These are phyloP conservation scores for Porphyrellus cyaneotinctus DNA, from an alignment of 768 basidiomycete species.

Conservation along the genomic window DNA sequence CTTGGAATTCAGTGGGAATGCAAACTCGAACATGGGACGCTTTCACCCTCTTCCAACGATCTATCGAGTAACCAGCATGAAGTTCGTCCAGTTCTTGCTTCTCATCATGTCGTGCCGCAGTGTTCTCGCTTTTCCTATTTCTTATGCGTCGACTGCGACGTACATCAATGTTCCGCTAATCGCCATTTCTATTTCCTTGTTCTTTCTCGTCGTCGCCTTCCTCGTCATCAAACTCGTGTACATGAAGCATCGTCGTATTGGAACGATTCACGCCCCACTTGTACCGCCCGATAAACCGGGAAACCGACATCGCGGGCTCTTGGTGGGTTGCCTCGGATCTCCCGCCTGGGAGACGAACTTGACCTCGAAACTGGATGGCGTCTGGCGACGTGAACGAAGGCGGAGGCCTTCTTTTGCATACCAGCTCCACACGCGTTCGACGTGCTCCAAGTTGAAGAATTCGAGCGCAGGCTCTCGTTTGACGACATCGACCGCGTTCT, in stretches of 20 bases:
- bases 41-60: neutral
- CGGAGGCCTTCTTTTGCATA: conserved; percentile 6
- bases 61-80: conserved; percentile 3
- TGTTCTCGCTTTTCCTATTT: conserved; percentile 14
- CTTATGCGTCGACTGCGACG: neutral
- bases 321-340: conserved; percentile 31
- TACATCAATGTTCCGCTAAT: conserved; percentile 10
- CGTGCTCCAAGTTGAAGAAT: neutral
- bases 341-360: conserved; percentile 29
- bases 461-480: conserved; percentile 5
- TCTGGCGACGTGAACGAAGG: conserved; percentile 6
- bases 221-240: conserved; percentile 25
- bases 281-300: neutral
- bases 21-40: conserved; percentile 6
- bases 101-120: neutral
- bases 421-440: conserved; percentile 6
- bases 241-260: conserved; percentile 28
- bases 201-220: conserved; percentile 15
- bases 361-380: conserved; percentile 11
- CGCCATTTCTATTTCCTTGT: conserved; percentile 9
- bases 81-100: neutral
- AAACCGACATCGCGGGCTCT: conserved; percentile 10
- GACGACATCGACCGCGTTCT: conserved; percentile 8
- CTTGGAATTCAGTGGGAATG: conserved; percentile 21
- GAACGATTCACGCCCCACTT: conserved; percentile 20